phyloP scores from a whole-genome alignment of 108 stramenopile genomes.

The Fistulifera pelliculosa region DNA sequence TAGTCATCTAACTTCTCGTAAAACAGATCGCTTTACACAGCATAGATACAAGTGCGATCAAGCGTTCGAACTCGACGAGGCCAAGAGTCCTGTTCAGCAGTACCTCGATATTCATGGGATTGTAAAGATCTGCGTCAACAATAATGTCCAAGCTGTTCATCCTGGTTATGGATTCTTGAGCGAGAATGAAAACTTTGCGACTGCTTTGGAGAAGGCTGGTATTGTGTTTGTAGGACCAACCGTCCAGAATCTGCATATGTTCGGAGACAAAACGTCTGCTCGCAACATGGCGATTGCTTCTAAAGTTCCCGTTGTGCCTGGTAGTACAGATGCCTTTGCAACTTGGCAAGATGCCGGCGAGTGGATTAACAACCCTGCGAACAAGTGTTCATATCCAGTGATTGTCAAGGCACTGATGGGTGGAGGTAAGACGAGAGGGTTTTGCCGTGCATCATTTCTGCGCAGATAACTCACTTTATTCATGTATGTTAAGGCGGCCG shows the following conservation, averaged over 20 bases:
- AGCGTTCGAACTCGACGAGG: conserved; percentile 52
- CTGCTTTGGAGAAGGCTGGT: conserved; percentile 57
- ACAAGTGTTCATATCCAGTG: conserved; percentile 69
- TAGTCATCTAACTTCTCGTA: not conserved
- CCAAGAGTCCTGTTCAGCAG: conserved; percentile 69
- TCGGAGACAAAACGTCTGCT: conserved; percentile 83
- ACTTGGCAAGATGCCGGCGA: conserved; percentile 30
- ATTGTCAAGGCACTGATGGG: conserved; percentile 89
- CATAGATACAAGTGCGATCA: conserved; percentile 88
- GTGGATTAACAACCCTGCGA: conserved; percentile 48
- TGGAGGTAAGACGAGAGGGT: not conserved
- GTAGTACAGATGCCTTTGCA: conserved; percentile 48
- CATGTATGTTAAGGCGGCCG: too few species aligned
- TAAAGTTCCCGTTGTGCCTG: conserved; percentile 85
- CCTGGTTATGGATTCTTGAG: conserved; percentile 75
- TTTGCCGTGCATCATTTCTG: conserved; percentile 27
- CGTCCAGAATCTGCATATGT: conserved; percentile 65
- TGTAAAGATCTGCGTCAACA: conserved; percentile 59
- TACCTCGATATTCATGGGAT: conserved; percentile 68
- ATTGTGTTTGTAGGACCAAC: conserved; percentile 86
- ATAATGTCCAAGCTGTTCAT: conserved; percentile 84
- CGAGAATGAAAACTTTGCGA: conserved; percentile 73
- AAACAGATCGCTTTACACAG: too few species aligned
- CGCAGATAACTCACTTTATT: too few species aligned
- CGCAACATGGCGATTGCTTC: conserved; percentile 63